These are phyloP conservation scores for Babesia bigemina DNA, from an alignment of 169 alveolate species.

Conservation along the genomic window DNA sequence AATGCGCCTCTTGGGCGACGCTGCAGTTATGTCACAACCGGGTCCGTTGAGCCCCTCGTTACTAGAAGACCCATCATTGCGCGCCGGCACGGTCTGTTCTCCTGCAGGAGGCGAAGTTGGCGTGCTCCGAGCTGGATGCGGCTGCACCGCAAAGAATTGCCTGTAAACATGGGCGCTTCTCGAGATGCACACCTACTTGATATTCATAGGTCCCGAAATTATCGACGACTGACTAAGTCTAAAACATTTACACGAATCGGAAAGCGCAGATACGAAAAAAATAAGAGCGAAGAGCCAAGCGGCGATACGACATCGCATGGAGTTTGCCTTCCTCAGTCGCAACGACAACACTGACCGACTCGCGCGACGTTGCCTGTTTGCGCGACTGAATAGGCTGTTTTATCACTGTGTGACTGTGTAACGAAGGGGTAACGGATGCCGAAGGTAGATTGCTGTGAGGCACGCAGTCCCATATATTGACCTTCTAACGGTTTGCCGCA, in stretches of 20 bases:
- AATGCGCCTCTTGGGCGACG: background rate
- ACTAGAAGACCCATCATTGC: background rate
- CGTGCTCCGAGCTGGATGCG: conserved; percentile 1
- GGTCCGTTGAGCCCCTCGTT: background rate
- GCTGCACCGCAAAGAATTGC: conserved; percentile 24
- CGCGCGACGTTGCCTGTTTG: too few species aligned
- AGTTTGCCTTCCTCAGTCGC: background rate
- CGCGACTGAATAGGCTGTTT: too few species aligned
- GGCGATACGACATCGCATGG: conserved; percentile 13
- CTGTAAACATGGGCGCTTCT: background rate
- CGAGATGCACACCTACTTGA: conserved; percentile 25
- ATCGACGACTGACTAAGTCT: background rate
- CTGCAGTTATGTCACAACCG: background rate
- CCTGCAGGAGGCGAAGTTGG: background rate
- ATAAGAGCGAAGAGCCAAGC: background rate
- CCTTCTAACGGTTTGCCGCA: too few species aligned
- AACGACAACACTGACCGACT: too few species aligned
- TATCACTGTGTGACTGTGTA: too few species aligned
- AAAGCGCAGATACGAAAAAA: background rate
- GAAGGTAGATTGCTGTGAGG: too few species aligned
- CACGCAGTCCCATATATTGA: too few species aligned
- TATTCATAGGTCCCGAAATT: conserved; percentile 22
- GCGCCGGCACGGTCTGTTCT: background rate
- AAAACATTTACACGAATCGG: background rate
- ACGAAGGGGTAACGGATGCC: too few species aligned